These are phyloP conservation scores for Graphium sp. DNA, from an alignment of 2,329 filamentous ascomycete genomes.

Conservation along the genomic window DNA sequence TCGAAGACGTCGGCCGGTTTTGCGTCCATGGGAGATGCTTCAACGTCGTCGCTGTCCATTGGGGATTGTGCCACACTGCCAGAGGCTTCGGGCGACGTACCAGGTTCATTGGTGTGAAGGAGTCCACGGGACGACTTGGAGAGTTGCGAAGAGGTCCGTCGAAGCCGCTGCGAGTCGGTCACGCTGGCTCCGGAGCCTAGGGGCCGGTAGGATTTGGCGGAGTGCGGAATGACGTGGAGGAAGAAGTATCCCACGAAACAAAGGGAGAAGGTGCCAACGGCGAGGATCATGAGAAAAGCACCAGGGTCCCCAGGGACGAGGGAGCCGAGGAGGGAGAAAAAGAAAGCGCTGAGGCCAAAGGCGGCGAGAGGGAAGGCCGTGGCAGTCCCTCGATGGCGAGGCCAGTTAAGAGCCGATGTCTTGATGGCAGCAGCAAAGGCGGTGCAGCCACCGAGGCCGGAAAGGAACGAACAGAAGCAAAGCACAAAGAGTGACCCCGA, in stretches of 20 bases:
- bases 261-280: slow-evolving; percentile 61
- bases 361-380: slow-evolving; percentile 86
- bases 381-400: slow-evolving; percentile 76
- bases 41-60: slow-evolving; percentile 8
- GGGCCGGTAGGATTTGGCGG: slow-evolving; percentile 41
- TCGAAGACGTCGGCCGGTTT: slow-evolving; percentile 7
- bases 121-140: slow-evolving; percentile 16
- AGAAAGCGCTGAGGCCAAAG: slow-evolving; percentile 90
- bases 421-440: slow-evolving; percentile 87
- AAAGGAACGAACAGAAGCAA: slow-evolving; percentile 73
- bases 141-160: slow-evolving; percentile 19
- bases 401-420: slow-evolving; percentile 77
- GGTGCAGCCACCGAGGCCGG: slow-evolving; percentile 76
- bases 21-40: slow-evolving; percentile 10
- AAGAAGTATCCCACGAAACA: slow-evolving; percentile 72
- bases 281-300: slow-evolving; percentile 63
- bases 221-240: slow-evolving; percentile 52
- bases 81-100: slow-evolving; percentile 34
- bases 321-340: slow-evolving; percentile 71
- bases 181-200: slow-evolving; percentile 11
- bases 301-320: slow-evolving; percentile 73
- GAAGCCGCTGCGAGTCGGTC: slow-evolving; percentile 19
- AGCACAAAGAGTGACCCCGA: slow-evolving; percentile 41
- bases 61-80: not conserved
- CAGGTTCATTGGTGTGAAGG: slow-evolving; percentile 33